These are phyloP conservation scores for Penicillium griseofulvum DNA, from an alignment of 2,329 filamentous ascomycete genomes.

Conservation along the genomic window DNA sequence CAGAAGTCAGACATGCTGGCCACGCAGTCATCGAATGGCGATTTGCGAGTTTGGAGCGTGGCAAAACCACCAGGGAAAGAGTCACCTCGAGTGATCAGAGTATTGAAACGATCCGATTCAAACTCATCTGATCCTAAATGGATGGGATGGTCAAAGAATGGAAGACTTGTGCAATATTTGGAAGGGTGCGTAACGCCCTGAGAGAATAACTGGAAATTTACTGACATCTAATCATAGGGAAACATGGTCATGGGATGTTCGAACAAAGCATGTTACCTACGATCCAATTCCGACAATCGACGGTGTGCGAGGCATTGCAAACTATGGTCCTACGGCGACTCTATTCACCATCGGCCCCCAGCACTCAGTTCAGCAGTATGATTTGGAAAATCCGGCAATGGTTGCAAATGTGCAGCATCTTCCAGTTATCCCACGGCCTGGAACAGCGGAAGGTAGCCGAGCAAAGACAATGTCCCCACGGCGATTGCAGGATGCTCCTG, in stretches of 20 bases:
- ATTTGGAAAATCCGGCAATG: conserved; percentile 80
- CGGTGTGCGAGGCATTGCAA: conserved; percentile 75
- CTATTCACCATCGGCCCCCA: conserved; percentile 88
- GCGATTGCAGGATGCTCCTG: conserved; percentile 36
- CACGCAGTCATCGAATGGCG: conserved; percentile 85
- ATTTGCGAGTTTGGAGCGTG: conserved; percentile 94
- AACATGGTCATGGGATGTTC: conserved; percentile 93
- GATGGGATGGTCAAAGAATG: conserved; percentile 99
- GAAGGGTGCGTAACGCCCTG: conserved; percentile 67
- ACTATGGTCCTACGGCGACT: conserved; percentile 85
- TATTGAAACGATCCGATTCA: conserved; percentile 76
- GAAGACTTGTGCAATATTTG: conserved; percentile 86
- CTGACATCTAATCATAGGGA: conserved; percentile 54
- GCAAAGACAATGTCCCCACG: conserved; percentile 28
- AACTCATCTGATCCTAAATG: conserved; percentile 77
- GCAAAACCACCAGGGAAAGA: conserved; percentile 73
- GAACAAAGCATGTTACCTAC: conserved; percentile 93
- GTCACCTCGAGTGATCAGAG: conserved; percentile 81
- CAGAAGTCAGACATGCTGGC: conserved; percentile 98
- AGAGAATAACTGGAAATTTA: neutral
- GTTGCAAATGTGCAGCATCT: conserved; percentile 86
- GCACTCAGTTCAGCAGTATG: conserved; percentile 90
- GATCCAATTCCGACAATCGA: conserved; percentile 84
- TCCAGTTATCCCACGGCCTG: conserved; percentile 73
- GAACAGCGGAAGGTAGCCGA: conserved; percentile 67